Base-by-base conservation (phyloP, 2,329 filamentous ascomycete genomes). In the Aphanoascus verrucosus region DNA sequence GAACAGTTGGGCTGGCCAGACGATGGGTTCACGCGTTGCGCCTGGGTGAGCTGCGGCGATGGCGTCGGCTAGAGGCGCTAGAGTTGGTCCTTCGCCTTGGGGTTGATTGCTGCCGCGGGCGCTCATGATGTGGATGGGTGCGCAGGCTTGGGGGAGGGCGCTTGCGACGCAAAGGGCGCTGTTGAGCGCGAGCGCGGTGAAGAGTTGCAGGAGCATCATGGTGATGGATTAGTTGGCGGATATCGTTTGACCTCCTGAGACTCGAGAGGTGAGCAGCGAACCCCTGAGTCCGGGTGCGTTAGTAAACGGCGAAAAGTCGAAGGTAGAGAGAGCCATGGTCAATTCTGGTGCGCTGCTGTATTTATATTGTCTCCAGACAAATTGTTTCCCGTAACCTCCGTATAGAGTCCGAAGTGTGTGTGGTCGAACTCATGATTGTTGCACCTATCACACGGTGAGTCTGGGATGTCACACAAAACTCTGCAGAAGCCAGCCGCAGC, bases 51-150 rank as follows among this genome's bases (percentile, higher is more conserved):
- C 40, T 2, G 31, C 41, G 6, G 28, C 28, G 35, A 56, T 37
- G 8, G 42, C 48, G 11, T 49, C 40, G 6, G 38, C 41, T 14
- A 56, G 17, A 1, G 50, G 50, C 23, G 43, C 5, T 6, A 28
- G 31, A 6, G 49, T 50, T 14, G 44, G 31, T 1, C 55, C 55
- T 41, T 54, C 52, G 0, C 55, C 55, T 35, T 47, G 46, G 1
- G 46, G 32, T 17, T 51, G 47, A 19, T 44, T 51, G 19, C 47
- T 54, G 32, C 49, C 55, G n/a, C 55, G 52, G 11, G 48, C 52
- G 28, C 49, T 46, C n/a, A 56, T 49, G n/a, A 52, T 52, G 35
- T 54, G 55, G 35, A 51, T 37, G 14, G 50, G 37, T n/a, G 50
- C 50, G 40, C 50, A 52, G 32, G 32, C 50, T 15, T 45, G 14